A percentile compares a stretch with the other conserved stretches of the same genome.
phyloP scores from a whole-genome alignment of 2,329 filamentous ascomycete genomes.

The Sporothrix luriei region DNA sequence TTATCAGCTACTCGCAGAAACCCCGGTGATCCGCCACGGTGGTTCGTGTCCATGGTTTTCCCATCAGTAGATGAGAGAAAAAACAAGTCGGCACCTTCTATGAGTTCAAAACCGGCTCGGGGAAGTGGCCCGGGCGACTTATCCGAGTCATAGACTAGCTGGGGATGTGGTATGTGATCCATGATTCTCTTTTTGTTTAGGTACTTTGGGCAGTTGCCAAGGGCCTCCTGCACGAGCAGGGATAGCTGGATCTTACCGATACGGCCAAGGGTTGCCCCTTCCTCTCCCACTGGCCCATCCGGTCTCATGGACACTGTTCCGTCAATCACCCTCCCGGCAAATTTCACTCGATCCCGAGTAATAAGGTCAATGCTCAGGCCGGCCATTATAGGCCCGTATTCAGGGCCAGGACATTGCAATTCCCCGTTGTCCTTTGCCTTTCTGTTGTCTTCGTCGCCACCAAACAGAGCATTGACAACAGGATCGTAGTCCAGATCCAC shows the following conservation, averaged over 20 bases:
- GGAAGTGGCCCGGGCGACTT: slow-evolving; percentile 49
- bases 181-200: slow-evolving; percentile 71
- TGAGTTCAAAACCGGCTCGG: slow-evolving; percentile 58
- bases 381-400: slow-evolving; percentile 47
- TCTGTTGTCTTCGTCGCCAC: slow-evolving; percentile 43
- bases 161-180: slow-evolving; percentile 56
- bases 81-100: slow-evolving; percentile 70
- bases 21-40: slow-evolving; percentile 72
- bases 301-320: slow-evolving; percentile 53
- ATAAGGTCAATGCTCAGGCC: slow-evolving; percentile 67
- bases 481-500: slow-evolving; percentile 69
- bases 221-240: slow-evolving; percentile 68
- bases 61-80: slow-evolving; percentile 72
- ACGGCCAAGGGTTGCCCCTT: slow-evolving; percentile 38
- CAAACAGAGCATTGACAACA: slow-evolving; percentile 65
- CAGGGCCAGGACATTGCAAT: slow-evolving; percentile 46
- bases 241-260: slow-evolving; percentile 57
- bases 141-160: slow-evolving; percentile 43
- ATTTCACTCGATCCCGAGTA: slow-evolving; percentile 70
- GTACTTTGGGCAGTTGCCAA: slow-evolving; percentile 89
- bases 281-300: slow-evolving; percentile 40
- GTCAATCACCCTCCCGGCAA: slow-evolving; percentile 69
- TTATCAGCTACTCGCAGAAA: slow-evolving; percentile 66
- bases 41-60: slow-evolving; percentile 78
- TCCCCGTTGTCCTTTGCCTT: slow-evolving; percentile 42